Base-by-base conservation (phyloP, 1,139 yeast genomes). In the Nakaseomyces bracarensis region DNA sequence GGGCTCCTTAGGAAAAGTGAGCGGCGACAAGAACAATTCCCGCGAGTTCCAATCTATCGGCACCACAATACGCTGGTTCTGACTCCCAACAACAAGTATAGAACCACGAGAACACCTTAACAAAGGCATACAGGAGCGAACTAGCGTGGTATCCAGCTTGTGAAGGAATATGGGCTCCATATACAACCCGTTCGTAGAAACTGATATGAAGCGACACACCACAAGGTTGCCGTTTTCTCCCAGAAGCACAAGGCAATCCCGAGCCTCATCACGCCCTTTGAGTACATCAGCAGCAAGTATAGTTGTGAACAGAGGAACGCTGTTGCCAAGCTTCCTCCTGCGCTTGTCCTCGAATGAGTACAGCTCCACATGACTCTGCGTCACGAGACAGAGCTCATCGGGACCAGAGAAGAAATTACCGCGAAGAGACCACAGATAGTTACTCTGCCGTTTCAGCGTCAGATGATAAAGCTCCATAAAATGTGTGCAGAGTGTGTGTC, bases 191-290 rank as follows among this genome's bases (percentile, higher is more conserved):
- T 80, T 75, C 53, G 74, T 77, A 1, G 95, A 82, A 53, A 82
- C 91, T 47, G 77, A 77, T 37, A 71, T 66, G 1, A 77, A 49
- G 0, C 78, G 65, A 13, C 64, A 64, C 52, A 89, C 60, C 0
- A 80, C 67, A 16, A 87, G 51, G 44, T 77, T 75, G 0, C 97
- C 97, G 1, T 95, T 75, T 57, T 89, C 97, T 0, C 94, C 77
- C 0, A 93, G 74, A 3, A 86, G 61, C n/a, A 82, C 73, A 20
- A 89, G 51, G 30, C 67, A 67, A 50, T 85, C 93, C 42, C 68
- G 68, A 0, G 67, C 20, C 9, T 18, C 58, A 1, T 75, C 60
- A 0, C 27, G 19, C 13, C 65, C 2, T 38, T 25, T 30, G 9
- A 43, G 11, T 13, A 26, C 22, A 26, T 66, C 70, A 15, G 85